Conservation (phyloP, 192 early-diverging fungal genomes). For the Coemansia sp. region DNA sequence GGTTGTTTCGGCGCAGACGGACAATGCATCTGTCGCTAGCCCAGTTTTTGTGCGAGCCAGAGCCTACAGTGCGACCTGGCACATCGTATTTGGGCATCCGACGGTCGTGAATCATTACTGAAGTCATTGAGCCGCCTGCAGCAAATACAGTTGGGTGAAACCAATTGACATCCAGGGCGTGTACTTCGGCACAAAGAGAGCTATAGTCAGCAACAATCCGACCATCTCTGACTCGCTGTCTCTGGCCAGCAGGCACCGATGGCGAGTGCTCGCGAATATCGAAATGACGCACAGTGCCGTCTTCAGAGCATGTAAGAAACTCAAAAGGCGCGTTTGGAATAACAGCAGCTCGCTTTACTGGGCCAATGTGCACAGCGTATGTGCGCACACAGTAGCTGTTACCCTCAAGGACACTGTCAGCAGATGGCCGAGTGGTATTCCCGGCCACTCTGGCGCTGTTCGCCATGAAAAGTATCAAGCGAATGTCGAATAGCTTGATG, state of each 20-base stretch:
- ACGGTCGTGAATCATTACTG: slow-evolving; percentile 55
- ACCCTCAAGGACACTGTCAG: slow-evolving; percentile 10
- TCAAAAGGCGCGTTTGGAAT: slow-evolving; percentile 53
- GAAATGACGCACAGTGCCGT: slow-evolving; percentile 59
- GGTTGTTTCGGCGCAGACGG: slow-evolving; percentile 20
- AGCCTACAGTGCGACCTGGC: background rate
- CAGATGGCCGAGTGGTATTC: background rate
- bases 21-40: slow-evolving; percentile 37
- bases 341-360: slow-evolving; percentile 54
- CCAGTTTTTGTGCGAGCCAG: slow-evolving; percentile 12
- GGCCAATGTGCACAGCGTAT: slow-evolving; percentile 53
- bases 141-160: slow-evolving; percentile 57
- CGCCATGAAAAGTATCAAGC: slow-evolving; percentile 14
- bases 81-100: slow-evolving; percentile 27
- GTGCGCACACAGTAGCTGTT: slow-evolving; percentile 37
- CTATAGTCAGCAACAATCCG: slow-evolving; percentile 55
- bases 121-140: slow-evolving; percentile 57
- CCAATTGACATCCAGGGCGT: slow-evolving; percentile 55
- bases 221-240: slow-evolving; percentile 9
- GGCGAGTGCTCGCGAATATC: slow-evolving; percentile 53
- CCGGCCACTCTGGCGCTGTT: slow-evolving; percentile 2
- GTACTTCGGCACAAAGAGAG: slow-evolving; percentile 44
- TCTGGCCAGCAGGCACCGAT: slow-evolving; percentile 1
- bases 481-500: slow-evolving; percentile 58
- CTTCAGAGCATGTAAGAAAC: slow-evolving; percentile 62